A percentile compares a stretch with the other conserved stretches of the same genome.
These are phyloP conservation scores for Pichia californica DNA, from an alignment of 805 yeast genomes.

Conservation along the genomic window DNA sequence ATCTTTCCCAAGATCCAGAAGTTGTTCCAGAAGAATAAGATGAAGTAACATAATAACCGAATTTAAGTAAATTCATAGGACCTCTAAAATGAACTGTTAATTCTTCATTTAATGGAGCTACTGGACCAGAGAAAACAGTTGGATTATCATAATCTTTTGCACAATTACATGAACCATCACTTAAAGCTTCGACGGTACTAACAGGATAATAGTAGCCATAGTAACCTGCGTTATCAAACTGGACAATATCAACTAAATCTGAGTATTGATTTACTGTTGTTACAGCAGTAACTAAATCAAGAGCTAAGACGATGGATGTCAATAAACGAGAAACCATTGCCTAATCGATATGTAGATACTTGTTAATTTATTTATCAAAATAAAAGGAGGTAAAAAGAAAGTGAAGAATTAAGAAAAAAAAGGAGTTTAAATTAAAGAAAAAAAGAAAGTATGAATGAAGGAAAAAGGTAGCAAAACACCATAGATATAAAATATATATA, in stretches of 20 bases:
- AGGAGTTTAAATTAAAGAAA: too few species aligned
- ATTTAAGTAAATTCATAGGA: conserved; percentile 53
- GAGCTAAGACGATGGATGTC: too few species aligned
- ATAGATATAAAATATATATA: too few species aligned
- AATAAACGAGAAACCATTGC: too few species aligned
- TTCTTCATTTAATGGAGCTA: conserved; percentile 63
- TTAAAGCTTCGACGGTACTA: conserved; percentile 34
- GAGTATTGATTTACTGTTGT: conserved; percentile 12
- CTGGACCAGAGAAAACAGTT: conserved; percentile 44
- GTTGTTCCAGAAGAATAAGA: conserved; percentile 33
- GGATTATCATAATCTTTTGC: conserved; percentile 30
- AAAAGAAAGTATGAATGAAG: too few species aligned
- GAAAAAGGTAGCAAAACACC: too few species aligned
- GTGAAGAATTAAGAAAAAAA: too few species aligned
- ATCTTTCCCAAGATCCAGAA: conserved; percentile 49
- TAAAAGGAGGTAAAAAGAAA: too few species aligned
- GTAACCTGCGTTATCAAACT: conserved; percentile 51
- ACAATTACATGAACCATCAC: conserved; percentile 43
- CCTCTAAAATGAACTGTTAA: conserved; percentile 77
- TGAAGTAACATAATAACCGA: conserved; percentile 53
- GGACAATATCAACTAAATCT: conserved; percentile 35
- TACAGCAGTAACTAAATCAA: neutral
- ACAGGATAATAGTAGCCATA: conserved; percentile 48
- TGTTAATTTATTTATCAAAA: too few species aligned
- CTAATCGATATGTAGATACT: too few species aligned